Percentiles rank a stretch among this genome's conserved stretches.
phyloP scores from a whole-genome alignment of 2,329 filamentous ascomycete species.

The Dothistroma septosporum region DNA sequence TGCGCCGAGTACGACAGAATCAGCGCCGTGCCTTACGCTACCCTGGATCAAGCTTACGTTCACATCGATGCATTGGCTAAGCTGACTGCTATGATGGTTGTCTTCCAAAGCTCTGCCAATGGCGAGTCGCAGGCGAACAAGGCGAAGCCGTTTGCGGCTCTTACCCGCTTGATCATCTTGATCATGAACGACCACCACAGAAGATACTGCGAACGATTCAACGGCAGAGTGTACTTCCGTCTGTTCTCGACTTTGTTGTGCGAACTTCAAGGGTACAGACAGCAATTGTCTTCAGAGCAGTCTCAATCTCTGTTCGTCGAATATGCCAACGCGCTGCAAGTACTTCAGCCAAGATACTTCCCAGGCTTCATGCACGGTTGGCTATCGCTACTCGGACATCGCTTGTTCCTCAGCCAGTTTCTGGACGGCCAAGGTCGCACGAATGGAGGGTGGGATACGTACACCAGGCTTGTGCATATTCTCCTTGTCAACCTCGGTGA shows the following conservation, averaged over 20 bases:
- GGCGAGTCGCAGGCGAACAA: conserved; percentile 60
- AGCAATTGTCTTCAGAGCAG: conserved; percentile 25
- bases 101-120: conserved; percentile 62
- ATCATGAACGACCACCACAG: conserved; percentile 82
- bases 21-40: conserved; percentile 56
- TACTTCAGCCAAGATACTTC: conserved; percentile 70
- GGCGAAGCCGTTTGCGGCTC: conserved; percentile 67
- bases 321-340: conserved; percentile 66
- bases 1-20: conserved; percentile 73
- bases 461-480: conserved; percentile 57
- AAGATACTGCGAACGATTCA: conserved; percentile 75
- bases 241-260: conserved; percentile 80
- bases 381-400: conserved; percentile 77
- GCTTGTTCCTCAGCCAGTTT: conserved; percentile 75
- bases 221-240: conserved; percentile 85
- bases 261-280: conserved; percentile 51
- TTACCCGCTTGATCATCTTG: conserved; percentile 72
- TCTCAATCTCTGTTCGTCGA: conserved; percentile 63
- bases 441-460: conserved; percentile 65
- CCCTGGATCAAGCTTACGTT: conserved; percentile 56
- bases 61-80: conserved; percentile 78
- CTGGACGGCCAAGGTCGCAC: conserved; percentile 48
- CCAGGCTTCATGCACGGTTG: conserved; percentile 83
- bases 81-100: conserved; percentile 71
- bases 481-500: conserved; percentile 64